Evolutionary conservation across 2,329 filamentous ascomycete genomes (phyloP).

Genomic region (Aureobasidium vineae): DNA sequence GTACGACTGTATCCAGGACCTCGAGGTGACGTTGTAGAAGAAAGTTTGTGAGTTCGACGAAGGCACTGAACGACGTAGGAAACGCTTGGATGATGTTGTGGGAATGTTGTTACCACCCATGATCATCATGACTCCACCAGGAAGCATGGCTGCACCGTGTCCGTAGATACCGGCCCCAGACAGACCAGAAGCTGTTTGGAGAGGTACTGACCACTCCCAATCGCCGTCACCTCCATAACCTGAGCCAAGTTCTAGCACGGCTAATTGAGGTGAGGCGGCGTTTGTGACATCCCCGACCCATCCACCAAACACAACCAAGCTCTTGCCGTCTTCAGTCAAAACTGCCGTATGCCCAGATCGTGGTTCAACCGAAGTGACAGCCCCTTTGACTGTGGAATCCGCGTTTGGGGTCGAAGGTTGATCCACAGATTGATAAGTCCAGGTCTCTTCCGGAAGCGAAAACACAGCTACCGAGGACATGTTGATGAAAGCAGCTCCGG

Average conservation of each 20-base stretch:
- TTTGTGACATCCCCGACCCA: conserved; percentile 83
- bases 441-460: conserved; percentile 79
- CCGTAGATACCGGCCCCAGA: conserved; percentile 56
- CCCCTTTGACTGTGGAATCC: not conserved
- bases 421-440: conserved; percentile 74
- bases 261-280: conserved; percentile 78
- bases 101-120: conserved; percentile 58
- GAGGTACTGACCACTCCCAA: conserved; percentile 70
- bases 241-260: conserved; percentile 70
- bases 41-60: conserved; percentile 49
- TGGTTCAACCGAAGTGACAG: conserved; percentile 59
- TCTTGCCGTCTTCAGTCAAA: conserved; percentile 71
- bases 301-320: conserved; percentile 78
- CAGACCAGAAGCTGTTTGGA: conserved; percentile 44
- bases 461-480: conserved; percentile 90
- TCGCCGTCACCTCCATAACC: conserved; percentile 62
- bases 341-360: conserved; percentile 87
- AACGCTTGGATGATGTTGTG: conserved; percentile 37
- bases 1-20: conserved; percentile 58
- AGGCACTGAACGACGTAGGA: conserved; percentile 40
- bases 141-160: conserved; percentile 61
- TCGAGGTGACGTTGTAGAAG: conserved; percentile 62
- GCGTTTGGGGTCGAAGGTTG: conserved; percentile 41
- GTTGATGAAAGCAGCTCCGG: conserved; percentile 79
- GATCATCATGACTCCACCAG: conserved; percentile 61